phyloP scores from a whole-genome alignment of 1,139 yeast species.

The Pichia sp. region DNA sequence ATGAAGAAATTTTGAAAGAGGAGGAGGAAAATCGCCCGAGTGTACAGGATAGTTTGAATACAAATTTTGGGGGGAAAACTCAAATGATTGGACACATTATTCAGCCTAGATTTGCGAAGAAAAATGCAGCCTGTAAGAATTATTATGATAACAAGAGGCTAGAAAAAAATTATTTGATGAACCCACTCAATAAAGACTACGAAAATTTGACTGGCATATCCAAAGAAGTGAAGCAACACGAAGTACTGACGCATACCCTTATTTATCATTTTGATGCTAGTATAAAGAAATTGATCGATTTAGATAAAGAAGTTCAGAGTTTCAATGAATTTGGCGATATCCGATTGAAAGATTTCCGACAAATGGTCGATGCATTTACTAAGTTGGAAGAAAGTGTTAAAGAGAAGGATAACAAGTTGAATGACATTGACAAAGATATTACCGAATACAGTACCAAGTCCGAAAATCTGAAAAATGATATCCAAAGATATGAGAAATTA shows the following conservation, averaged over 20 bases:
- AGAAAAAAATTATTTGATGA: slow-evolving; percentile 63
- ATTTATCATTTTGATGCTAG: slow-evolving; percentile 38
- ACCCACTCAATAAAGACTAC: slow-evolving; percentile 56
- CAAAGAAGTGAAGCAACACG: slow-evolving; percentile 31
- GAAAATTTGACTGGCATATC: slow-evolving; percentile 58
- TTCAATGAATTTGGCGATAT: slow-evolving; percentile 32
- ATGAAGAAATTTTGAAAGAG: slow-evolving; percentile 45
- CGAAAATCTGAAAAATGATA: slow-evolving; percentile 27
- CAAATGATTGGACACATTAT: slow-evolving; percentile 34
- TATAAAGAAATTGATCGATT: slow-evolving; percentile 27
- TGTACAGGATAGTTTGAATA: slow-evolving; percentile 26
- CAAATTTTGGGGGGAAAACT: slow-evolving; percentile 33
- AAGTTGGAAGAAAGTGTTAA: slow-evolving; percentile 26
- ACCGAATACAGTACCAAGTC: slow-evolving; percentile 21
- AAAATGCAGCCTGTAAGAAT: slow-evolving; percentile 22
- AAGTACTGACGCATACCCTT: slow-evolving; percentile 45
- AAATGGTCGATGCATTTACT: slow-evolving; percentile 21
- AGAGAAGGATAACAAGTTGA: slow-evolving; percentile 31
- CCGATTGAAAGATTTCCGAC: slow-evolving; percentile 29
- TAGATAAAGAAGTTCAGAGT: slow-evolving; percentile 32
- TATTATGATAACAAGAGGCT: slow-evolving; percentile 65
- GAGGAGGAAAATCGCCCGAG: slow-evolving; percentile 26
- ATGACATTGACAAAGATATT: slow-evolving; percentile 12
- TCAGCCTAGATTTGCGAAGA: slow-evolving; percentile 27
- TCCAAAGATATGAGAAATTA: slow-evolving; percentile 20